These are phyloP conservation scores for Ceratobasidium papillatum DNA, from an alignment of 1,284 basidiomycete genomes.

Conservation along the genomic window DNA sequence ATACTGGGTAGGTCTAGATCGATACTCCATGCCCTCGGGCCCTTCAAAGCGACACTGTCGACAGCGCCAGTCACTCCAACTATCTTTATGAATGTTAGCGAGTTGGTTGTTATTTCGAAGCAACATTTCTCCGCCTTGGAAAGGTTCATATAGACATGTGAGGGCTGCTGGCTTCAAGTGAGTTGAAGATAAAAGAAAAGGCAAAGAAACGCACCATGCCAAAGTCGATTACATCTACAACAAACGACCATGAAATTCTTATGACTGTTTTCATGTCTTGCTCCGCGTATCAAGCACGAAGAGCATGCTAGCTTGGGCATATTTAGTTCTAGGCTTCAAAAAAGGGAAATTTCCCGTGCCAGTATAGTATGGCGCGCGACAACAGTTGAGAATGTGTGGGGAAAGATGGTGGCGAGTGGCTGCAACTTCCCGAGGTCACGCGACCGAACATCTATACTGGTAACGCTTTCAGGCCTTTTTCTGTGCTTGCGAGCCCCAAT, in stretches of 20 bases:
- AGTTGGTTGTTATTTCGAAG: not conserved
- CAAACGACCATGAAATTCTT: constrained; percentile 6
- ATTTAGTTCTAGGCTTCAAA: no score
- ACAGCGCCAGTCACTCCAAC: constrained; percentile 21
- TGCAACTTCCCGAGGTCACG: not conserved
- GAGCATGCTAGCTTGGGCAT: not conserved
- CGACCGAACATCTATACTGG: no score
- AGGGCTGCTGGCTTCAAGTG: not conserved
- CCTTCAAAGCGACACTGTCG: constrained; percentile 2
- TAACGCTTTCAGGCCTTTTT: no score
- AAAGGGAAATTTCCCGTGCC: no score
- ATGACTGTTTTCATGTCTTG: not conserved
- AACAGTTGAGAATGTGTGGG: no score
- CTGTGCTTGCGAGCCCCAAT: no score
- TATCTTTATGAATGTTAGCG: not conserved
- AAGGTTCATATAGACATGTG: constrained; percentile 3
- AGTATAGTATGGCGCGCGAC: no score
- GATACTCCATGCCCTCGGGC: constrained; percentile 6
- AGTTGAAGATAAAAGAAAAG: not conserved
- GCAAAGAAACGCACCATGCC: not conserved
- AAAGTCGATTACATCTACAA: not conserved
- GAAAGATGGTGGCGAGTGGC: not conserved
- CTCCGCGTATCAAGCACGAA: not conserved
- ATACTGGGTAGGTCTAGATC: not conserved
- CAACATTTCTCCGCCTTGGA: not conserved